A percentile compares a stretch with the other conserved stretches of the same genome.
Evolutionary conservation across 106 monocot species (phyloP).

Genomic region (Narthecium ossifragum): DNA sequence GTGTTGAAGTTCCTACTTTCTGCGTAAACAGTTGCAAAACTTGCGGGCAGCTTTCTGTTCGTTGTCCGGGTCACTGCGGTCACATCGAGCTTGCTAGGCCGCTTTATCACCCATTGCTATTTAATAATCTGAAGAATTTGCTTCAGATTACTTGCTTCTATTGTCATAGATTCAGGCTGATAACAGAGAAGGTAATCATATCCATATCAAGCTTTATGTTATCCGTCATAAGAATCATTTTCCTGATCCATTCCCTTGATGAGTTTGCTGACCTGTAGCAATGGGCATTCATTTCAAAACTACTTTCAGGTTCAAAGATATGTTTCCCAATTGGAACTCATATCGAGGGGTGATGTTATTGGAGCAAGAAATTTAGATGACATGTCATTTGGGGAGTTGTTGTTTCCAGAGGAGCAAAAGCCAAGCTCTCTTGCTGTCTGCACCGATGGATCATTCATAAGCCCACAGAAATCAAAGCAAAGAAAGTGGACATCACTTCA

Average conservation of each 20-base stretch:
- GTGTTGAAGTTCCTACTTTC: conserved; percentile 6
- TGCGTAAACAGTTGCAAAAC: conserved; percentile 65
- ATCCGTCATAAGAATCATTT: background rate
- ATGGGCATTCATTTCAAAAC: no score
- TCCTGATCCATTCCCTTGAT: no score
- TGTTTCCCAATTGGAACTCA: conserved; percentile 32
- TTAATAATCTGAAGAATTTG: conserved; percentile 45
- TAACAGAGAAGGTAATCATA: conserved; percentile 36
- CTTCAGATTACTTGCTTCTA: conserved; percentile 71
- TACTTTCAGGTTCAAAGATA: conserved; percentile 46
- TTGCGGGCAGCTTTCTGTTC: conserved; percentile 52
- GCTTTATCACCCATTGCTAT: conserved; percentile 75
- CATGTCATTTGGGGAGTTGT: background rate
- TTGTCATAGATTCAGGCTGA: conserved; percentile 64
- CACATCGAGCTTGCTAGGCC: conserved; percentile 75
- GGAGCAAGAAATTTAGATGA: conserved; percentile 34
- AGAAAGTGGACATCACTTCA: conserved; percentile 72
- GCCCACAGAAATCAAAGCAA: conserved; percentile 12
- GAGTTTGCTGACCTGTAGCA: no score
- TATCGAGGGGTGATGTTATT: conserved; percentile 53
- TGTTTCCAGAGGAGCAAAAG: conserved; percentile 15
- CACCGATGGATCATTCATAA: conserved; percentile 2
- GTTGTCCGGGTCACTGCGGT: conserved; percentile 88
- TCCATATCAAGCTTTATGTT: no score
- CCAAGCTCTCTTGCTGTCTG: background rate